Evolutionary conservation across 495 filamentous ascomycete genomes (phyloP).

Genomic region (Aspergillus leporis): DNA sequence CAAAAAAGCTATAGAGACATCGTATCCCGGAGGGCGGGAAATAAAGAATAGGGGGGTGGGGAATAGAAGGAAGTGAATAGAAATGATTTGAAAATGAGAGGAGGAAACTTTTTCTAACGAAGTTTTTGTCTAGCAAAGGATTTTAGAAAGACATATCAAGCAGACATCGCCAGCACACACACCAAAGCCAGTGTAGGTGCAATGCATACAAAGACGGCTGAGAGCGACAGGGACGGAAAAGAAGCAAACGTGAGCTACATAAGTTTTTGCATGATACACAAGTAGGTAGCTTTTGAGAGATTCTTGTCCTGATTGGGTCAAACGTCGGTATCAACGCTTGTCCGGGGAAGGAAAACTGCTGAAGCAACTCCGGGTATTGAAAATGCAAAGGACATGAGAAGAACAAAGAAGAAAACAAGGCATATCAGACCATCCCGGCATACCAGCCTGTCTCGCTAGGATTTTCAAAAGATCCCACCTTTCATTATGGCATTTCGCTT

Average conservation of each 20-base stretch:
- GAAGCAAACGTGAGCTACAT: constrained; percentile 5
- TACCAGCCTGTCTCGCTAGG: constrained; percentile 24
- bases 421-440: constrained; percentile 17
- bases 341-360: neutral
- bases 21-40: neutral
- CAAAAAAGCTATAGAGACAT: neutral
- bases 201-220: constrained; percentile 17
- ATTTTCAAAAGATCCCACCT: constrained; percentile 11
- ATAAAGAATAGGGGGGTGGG: neutral
- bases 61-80: constrained; percentile 2
- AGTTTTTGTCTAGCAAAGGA: constrained; percentile 25
- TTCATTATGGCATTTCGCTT: constrained; percentile 12
- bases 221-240: constrained; percentile 15
- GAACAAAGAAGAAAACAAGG: constrained; percentile 14
- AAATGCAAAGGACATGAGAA: constrained; percentile 20
- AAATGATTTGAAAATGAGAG: constrained; percentile 10
- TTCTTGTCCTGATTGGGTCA: neutral
- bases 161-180: constrained; percentile 25
- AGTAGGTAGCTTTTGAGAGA: neutral
- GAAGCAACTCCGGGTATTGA: constrained; percentile 15
- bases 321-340: neutral
- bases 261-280: constrained; percentile 1
- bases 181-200: constrained; percentile 23
- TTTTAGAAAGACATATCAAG: constrained; percentile 9
- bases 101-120: constrained; percentile 26